Evolutionary conservation across 495 filamentous ascomycete genomes (phyloP).

Genomic region (Xylaria intraflava): DNA sequence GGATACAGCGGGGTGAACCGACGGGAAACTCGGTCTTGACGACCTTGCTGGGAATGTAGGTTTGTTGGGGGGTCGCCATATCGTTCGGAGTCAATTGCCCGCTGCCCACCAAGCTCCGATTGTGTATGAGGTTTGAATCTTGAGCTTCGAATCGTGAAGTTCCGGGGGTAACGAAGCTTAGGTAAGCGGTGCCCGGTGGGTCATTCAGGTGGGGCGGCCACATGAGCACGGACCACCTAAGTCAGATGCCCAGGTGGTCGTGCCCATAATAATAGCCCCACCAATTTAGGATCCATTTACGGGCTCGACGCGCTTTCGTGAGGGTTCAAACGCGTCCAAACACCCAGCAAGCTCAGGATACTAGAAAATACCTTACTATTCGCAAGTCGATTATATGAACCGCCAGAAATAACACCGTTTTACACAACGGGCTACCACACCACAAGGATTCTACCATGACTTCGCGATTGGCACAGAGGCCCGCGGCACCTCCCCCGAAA

Average conservation of each 20-base stretch:
- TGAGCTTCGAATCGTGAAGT: conserved; percentile 16
- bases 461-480: conserved; percentile 10
- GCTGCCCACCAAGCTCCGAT: conserved; percentile 19
- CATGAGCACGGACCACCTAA: neutral
- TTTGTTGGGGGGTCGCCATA: conserved; percentile 56
- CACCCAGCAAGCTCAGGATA: neutral
- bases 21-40: conserved; percentile 75
- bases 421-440: neutral
- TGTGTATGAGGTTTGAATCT: neutral
- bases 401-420: neutral
- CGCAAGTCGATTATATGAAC: neutral
- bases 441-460: conserved; percentile 11
- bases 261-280: neutral
- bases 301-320: too few relatives aligned
- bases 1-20: conserved; percentile 27
- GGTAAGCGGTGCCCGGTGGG: conserved; percentile 23
- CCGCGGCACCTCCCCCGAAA: conserved; percentile 5
- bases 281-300: conserved; percentile 6
- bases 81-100: conserved; percentile 29
- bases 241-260: too few relatives aligned
- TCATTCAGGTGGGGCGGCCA: neutral
- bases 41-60: conserved; percentile 68
- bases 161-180: conserved; percentile 10
- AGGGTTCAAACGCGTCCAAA: conserved; percentile 1
- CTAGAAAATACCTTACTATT: neutral